These are phyloP conservation scores for Inga oerstediana DNA, from an alignment of 306 rosid species.

Conservation along the genomic window DNA sequence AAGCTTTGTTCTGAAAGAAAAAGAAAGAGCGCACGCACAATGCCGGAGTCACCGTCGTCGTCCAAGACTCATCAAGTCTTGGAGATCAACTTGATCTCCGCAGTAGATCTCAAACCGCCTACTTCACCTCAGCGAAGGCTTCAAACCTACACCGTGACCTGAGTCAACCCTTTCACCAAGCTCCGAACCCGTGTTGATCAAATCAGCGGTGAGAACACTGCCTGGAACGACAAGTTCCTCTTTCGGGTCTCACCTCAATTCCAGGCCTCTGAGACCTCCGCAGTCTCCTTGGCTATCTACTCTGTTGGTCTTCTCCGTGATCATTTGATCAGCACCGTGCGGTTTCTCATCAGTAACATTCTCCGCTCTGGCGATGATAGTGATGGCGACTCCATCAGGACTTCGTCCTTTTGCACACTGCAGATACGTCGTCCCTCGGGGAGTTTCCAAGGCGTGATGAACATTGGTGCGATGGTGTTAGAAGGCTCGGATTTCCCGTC, in stretches of 20 bases:
- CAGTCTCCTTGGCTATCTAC: slow-evolving; percentile 64
- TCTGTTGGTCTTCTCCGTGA: slow-evolving; percentile 66
- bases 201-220: slow-evolving; percentile 70
- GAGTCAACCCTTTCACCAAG: slow-evolving; percentile 63
- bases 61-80: slow-evolving; percentile 38
- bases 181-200: slow-evolving; percentile 71
- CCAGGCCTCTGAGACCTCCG: slow-evolving; percentile 73
- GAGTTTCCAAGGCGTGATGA: slow-evolving; percentile 77
- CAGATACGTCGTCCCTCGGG: slow-evolving; percentile 87
- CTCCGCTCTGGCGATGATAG: slow-evolving; percentile 26
- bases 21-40: slow-evolving; percentile 6
- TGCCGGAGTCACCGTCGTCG: slow-evolving; percentile 33
- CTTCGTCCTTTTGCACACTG: slow-evolving; percentile 69
- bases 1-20: slow-evolving; percentile 28
- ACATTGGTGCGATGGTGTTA: slow-evolving; percentile 62
- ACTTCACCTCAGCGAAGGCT: slow-evolving; percentile 40
- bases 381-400: slow-evolving; percentile 17
- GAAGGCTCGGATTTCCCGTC: slow-evolving; percentile 51
- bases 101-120: slow-evolving; percentile 69
- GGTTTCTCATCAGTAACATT: slow-evolving; percentile 74
- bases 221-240: slow-evolving; percentile 93
- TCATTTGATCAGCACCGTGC: slow-evolving; percentile 62
- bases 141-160: slow-evolving; percentile 71
- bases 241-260: slow-evolving; percentile 71
- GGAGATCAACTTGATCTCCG: slow-evolving; percentile 96